Base-by-base conservation (phyloP, 768 basidiomycete species). In the Leucocoprinus leucothites region DNA sequence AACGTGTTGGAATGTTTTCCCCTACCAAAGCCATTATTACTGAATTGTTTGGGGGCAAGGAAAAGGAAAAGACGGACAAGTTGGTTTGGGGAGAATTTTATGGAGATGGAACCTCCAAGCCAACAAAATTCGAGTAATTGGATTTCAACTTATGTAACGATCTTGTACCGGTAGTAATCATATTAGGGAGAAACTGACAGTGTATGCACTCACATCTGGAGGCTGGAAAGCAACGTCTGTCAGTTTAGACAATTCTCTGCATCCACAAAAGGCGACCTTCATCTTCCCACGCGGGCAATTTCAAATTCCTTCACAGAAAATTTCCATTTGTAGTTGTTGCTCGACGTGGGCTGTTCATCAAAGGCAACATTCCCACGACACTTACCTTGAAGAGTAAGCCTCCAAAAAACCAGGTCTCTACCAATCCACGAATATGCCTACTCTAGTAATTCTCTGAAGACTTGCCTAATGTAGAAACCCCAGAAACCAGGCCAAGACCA, bases 1-100 rank as follows among this genome's bases (percentile, higher is more conserved):
- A 74, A 54, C 82, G 93, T 19, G 93, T 96, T 3, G 85, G 81
- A 11, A 93, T 93, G 87, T 95, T 96, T 24, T 25, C 48, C 19
- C 53, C 53, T n/a, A 18, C 48, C 53, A 55, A 55, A 28, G 28
- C 18, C 19, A 9, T 48, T 6, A 13, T 48, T 13, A 48, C 36
- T 7, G 46, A 22, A 21, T 28, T 38, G 46, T 18, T 26, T 19
- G 25, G 36, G 3, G 26, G 26, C n/a, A 48, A 41, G 11, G 45
- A 38, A 18, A 22, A 45, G 19, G 51, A 43, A 13, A 28, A 44
- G 25, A 48, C 14, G 3, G 46, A 48, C 21, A 31, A 48, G 18
- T 34, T 55, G 36, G 18, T 55, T 42, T 55, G 53, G 53, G 53
- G 53, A 2, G 53, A 55, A 16, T 55, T 41, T 21, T 48, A 54